phyloP scores from a whole-genome alignment of 1,284 basidiomycete genomes.

The Moniliophthora roreri region DNA sequence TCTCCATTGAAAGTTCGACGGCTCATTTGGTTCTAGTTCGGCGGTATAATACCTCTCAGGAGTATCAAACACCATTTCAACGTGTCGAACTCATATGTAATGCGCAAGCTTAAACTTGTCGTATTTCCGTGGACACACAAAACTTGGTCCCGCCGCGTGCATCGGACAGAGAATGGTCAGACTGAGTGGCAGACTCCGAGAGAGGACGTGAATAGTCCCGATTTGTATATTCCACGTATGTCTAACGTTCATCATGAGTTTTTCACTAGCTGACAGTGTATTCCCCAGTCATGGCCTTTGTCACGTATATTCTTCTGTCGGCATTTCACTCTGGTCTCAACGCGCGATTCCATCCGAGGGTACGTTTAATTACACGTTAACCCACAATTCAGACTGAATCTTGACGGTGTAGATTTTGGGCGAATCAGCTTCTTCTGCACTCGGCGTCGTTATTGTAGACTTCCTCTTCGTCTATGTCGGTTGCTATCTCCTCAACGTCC shows the following conservation, averaged over 20 bases:
- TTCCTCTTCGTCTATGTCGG: conserved; percentile 88
- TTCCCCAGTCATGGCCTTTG: conserved; percentile 85
- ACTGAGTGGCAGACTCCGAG: conserved; percentile 86
- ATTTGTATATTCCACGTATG: conserved; percentile 94
- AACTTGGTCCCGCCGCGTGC: conserved; percentile 73
- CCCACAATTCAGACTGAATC: background rate
- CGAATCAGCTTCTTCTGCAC: conserved; percentile 79
- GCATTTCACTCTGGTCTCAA: conserved; percentile 86
- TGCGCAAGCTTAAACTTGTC: conserved; percentile 87
- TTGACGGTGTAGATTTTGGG: conserved; percentile 70
- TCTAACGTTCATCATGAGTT: conserved; percentile 17
- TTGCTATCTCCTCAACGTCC: conserved; percentile 88
- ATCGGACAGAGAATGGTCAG: conserved; percentile 64
- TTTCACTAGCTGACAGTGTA: background rate
- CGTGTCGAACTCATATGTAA: conserved; percentile 95
- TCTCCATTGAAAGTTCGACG: conserved; percentile 8
- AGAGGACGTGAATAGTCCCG: conserved; percentile 95
- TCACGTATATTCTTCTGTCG: conserved; percentile 91
- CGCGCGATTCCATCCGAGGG: conserved; percentile 85
- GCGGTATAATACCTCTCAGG: conserved; percentile 73
- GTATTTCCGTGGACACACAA: conserved; percentile 95
- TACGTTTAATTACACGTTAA: conserved; percentile 30
- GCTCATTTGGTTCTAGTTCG: conserved; percentile 53
- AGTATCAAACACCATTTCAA: conserved; percentile 94
- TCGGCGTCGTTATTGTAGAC: conserved; percentile 82